Percentiles rank a stretch among this genome's conserved stretches.
phyloP scores from a whole-genome alignment of 2,329 filamentous ascomycete genomes.

The Phaeophleospora eucalypticola region DNA sequence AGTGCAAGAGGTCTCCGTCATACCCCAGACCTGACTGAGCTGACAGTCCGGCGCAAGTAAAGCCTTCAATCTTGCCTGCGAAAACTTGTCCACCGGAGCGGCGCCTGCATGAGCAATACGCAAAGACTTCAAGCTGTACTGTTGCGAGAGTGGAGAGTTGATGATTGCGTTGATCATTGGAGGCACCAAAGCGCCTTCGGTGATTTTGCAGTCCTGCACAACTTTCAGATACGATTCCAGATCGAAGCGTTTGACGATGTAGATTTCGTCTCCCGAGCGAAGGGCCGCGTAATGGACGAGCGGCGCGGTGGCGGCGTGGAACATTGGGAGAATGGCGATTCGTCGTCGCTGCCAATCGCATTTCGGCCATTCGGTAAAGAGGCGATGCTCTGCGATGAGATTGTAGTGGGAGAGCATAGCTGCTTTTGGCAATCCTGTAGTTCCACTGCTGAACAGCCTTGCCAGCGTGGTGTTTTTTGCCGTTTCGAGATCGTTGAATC shows the following conservation, averaged over 20 bases:
- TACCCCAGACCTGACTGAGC: constrained; percentile 46
- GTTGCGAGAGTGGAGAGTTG: constrained; percentile 43
- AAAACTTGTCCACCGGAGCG: constrained; percentile 47
- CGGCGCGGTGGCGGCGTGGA: constrained; percentile 46
- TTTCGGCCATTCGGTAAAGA: constrained; percentile 36
- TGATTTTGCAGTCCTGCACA: constrained; percentile 45
- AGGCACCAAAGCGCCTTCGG: constrained; percentile 50
- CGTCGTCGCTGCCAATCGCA: constrained; percentile 33
- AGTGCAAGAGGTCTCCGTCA: constrained; percentile 36
- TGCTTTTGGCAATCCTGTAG: constrained; percentile 55
- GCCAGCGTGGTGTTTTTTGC: constrained; percentile 46
- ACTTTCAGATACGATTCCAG: constrained; percentile 45
- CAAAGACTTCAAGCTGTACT: constrained; percentile 42
- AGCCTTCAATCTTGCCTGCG: constrained; percentile 41
- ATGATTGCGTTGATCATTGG: constrained; percentile 50
- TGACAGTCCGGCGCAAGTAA: constrained; percentile 37
- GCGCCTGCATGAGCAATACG: constrained; percentile 38
- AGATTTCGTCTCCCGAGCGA: constrained; percentile 34
- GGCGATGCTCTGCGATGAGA: constrained; percentile 50
- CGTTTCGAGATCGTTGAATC: constrained; percentile 38
- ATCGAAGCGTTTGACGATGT: constrained; percentile 47
- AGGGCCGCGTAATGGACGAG: constrained; percentile 32
- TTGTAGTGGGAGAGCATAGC: constrained; percentile 58
- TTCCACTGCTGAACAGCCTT: constrained; percentile 53
- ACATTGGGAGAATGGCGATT: constrained; percentile 45